phyloP scores from a whole-genome alignment of 129 eudicot genomes.

The Helichrysum umbraculigerum region DNA sequence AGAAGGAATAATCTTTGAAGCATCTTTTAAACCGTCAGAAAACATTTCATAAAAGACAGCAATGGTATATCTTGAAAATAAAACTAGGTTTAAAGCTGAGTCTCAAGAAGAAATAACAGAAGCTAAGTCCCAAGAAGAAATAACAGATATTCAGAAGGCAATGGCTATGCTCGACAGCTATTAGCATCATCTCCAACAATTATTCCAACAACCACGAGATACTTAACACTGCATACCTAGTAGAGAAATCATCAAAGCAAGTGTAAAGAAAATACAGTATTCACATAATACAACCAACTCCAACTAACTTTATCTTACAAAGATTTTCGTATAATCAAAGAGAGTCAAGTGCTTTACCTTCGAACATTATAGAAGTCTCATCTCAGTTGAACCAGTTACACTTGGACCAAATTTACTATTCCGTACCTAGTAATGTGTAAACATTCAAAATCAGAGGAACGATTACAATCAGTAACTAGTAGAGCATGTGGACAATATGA shows the following conservation, averaged over 20 bases:
- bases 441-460: not conserved
- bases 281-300: not conserved
- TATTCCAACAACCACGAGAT: not conserved
- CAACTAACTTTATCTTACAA: not conserved
- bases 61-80: no score
- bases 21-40: no score
- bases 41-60: no score
- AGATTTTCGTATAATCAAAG: not conserved
- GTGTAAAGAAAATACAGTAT: not conserved
- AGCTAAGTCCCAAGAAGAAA: no score
- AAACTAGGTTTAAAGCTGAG: no score
- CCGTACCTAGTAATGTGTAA: not conserved
- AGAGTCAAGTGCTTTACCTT: not conserved
- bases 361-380: no score
- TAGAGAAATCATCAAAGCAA: not conserved
- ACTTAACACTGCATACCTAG: not conserved
- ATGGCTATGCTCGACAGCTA: not conserved
- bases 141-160: no score
- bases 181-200: not conserved
- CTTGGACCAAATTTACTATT: not conserved
- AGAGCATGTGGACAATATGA: no score
- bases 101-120: no score
- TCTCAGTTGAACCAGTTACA: not conserved
- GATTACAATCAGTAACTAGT: no score
- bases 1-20: no score